Evolutionary conservation across 2,329 filamentous ascomycete species (phyloP), one percentile per base, ranked within the genome.

Genomic region (Nemania diffusa): DNA sequence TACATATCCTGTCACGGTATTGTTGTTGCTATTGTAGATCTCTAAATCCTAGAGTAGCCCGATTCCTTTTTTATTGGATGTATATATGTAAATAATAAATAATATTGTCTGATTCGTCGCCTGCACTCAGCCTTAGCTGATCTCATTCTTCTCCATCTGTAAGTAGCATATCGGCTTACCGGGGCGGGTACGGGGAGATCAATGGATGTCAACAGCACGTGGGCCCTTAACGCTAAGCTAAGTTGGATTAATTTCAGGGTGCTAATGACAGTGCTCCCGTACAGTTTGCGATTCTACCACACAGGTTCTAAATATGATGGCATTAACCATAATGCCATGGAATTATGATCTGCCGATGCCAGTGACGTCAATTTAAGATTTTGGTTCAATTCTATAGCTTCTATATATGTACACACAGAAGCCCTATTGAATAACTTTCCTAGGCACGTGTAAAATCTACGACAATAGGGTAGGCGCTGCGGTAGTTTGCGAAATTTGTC

Each of bases 41-140:
- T 44, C 3, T 9, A 5, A n/a, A 44, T 9, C 5, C 13, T 32
- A 32, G 29, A 32, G 5, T 5, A 5, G 9, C 29, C 29, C 5
- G 29, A 32, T 32, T 32, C 29, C 9, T 32, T 32, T 5, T 32
- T 32, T 9, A 9, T 32, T 32, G 29, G 5, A 5, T 32, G n/a
- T n/a, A n/a, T n/a, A n/a, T n/a, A n/a, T n/a, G n/a, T n/a, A n/a
- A 44, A 32, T 32, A 32, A 32, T 5, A 9, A 32, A 50, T 26
- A 13, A 2, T 4, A 7, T 26, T 22, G 52, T 59, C 7, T 66
- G 48, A 67, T 67, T 67, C 37, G 59, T 67, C 55, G 64, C 64
- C 64, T 56, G 40, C 15, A 1, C 9, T 63, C 64, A 67, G 64
- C 64, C 64, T 52, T 58, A 63, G 37, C 59, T 66, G 37, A 29